A percentile compares a stretch with the other conserved stretches of the same genome.
These are phyloP conservation scores for Achaetomiella virescens DNA, from an alignment of 495 filamentous ascomycete genomes.

Conservation along the genomic window DNA sequence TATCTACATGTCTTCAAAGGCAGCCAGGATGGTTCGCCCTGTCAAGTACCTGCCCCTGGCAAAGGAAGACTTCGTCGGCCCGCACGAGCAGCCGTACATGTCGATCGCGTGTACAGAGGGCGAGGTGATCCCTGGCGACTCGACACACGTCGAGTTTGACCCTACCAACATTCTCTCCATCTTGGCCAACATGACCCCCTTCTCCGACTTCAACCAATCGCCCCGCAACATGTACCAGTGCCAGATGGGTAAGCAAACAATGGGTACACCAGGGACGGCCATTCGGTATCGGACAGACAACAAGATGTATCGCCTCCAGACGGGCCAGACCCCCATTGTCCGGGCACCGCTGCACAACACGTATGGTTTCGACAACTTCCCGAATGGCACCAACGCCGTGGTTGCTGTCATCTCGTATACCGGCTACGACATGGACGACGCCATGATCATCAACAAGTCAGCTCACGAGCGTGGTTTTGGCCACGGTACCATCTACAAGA, in stretches of 20 bases:
- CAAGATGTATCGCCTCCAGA: conserved; percentile 91
- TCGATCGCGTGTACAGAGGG: conserved; percentile 81
- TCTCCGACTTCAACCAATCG: conserved; percentile 98
- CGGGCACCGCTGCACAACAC: conserved; percentile 87
- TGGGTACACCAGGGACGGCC: conserved; percentile 92
- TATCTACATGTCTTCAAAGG: conserved; percentile 82
- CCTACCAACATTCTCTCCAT: conserved; percentile 98
- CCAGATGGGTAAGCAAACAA: conserved; percentile 99
- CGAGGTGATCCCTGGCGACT: conserved; percentile 78
- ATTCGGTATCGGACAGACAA: conserved; percentile 88
- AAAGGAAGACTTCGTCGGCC: conserved; percentile 79
- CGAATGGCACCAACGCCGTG: conserved; percentile 93
- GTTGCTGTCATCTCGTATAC: conserved; percentile 99
- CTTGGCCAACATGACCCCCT: conserved; percentile 96
- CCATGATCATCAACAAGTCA: conserved; percentile 99
- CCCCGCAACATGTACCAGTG: conserved; percentile 99
- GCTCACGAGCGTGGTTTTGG: conserved; percentile 96
- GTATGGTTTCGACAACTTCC: conserved; percentile 97
- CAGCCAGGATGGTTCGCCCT: conserved; percentile 81
- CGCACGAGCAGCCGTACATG: conserved; percentile 97
- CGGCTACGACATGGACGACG: conserved; percentile 99
- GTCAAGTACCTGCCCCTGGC: conserved; percentile 86
- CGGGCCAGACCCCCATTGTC: conserved; percentile 91
- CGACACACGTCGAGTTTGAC: conserved; percentile 89
- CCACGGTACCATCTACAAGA: conserved; percentile 95